A percentile compares a stretch with the other conserved stretches of the same genome.
Conservation (phyloP, 768 basidiomycete species). For the Mycena kentingensis region DNA sequence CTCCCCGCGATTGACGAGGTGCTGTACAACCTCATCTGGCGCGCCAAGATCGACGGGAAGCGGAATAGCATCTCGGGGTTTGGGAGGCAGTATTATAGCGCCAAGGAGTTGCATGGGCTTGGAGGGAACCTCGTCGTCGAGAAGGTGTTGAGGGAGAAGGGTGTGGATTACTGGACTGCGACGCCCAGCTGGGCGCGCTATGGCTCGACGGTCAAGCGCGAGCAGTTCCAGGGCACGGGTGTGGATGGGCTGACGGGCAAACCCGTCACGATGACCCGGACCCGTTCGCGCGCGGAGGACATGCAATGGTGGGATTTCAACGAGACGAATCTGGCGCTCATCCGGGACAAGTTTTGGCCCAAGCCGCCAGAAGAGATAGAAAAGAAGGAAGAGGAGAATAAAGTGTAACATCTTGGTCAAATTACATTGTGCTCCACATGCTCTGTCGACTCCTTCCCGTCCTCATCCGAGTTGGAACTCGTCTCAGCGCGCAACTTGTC, state of each 20-base stretch:
- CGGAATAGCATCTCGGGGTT: constrained; percentile 18
- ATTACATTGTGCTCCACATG: background rate
- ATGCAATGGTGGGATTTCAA: constrained; percentile 21
- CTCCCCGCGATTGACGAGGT: constrained; percentile 12
- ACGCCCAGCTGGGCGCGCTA: constrained; percentile 18
- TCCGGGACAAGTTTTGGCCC: constrained; percentile 9
- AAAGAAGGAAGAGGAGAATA: no score
- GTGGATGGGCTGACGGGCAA: constrained; percentile 9
- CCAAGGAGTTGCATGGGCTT: constrained; percentile 16
- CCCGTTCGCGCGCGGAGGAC: constrained; percentile 8
- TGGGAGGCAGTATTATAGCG: constrained; percentile 12
- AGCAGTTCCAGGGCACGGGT: constrained; percentile 8
- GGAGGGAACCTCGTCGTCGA: constrained; percentile 9
- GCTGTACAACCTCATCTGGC: constrained; percentile 22
- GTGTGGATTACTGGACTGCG: constrained; percentile 18
- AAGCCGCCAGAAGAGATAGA: background rate
- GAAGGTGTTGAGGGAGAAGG: constrained; percentile 17
- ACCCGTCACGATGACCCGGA: constrained; percentile 10
- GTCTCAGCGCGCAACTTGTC: background rate
- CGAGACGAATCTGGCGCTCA: constrained; percentile 9
- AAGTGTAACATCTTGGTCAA: background rate
- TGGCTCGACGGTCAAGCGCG: constrained; percentile 18
- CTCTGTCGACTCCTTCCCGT: background rate
- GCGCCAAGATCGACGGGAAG: constrained; percentile 16
- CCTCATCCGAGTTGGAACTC: background rate